Base-by-base conservation (phyloP, 768 basidiomycete genomes). In the Suillus decipiens region DNA sequence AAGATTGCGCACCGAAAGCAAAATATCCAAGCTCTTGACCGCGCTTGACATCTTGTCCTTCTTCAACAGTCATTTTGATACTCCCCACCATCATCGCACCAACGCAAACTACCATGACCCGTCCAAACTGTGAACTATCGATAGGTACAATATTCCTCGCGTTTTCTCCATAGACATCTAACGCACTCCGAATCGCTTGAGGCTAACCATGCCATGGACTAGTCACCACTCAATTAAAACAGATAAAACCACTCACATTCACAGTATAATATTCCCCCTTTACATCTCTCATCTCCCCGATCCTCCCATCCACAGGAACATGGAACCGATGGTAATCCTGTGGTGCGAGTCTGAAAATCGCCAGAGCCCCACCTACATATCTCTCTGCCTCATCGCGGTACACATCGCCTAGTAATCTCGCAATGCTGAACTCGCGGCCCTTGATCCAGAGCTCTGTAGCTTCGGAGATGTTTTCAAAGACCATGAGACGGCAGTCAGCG, bases 401-500 rank as follows among this genome's bases (percentile, higher is more conserved):
- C 12, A 76, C 78, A 3, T 92, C 89, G 0, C 96, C 96, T 0
- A 99, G 83, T 39, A 99, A 81, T 1, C 88, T 83, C 6, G 77
- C 82, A 3, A 98, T 82, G 1, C 88, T 89, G 72, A 99, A 99
- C 68, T 97, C 95, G 48, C 95, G 87, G 3, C 96, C 96, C 71
- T 99, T 98, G 78, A 99, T 96, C 96, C 96, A 99, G 0, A 99
- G 78, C 28, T 82, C 80, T 2, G 95, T 97, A 1, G 96, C 96
- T 61, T 93, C 92, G 55, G 77, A 79, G 9, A 97, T 89, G 0
- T 87, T 89, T 74, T 92, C 89, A 75, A 99, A 99, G 1, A 89
- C 86, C 89, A 98, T 95, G 64, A 97, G 83, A n/a, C 96, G 89
- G 72, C 93, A 98, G 78, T 99, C 96, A 1, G 96, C 97, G n/a